Evolutionary conservation across 225 moss, liverwort and hornwort genomes (phyloP).

Genomic region (Ulota crispa): DNA sequence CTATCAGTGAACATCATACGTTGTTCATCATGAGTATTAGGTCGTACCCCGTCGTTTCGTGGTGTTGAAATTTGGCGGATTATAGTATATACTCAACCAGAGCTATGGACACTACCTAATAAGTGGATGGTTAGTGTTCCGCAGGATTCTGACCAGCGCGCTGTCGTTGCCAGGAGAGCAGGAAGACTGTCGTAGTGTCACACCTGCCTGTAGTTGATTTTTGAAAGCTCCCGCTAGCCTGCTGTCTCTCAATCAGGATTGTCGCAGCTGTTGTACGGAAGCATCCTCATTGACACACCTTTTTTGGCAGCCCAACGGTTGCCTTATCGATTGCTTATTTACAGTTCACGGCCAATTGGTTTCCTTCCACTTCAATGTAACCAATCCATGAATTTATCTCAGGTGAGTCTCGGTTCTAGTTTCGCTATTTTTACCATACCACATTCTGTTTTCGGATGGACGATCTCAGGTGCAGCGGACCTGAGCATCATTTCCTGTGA

Average conservation of each 20-base stretch:
- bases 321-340: conserved; percentile 8
- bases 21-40: not conserved
- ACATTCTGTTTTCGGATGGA: not conserved
- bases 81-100: conserved; percentile 1
- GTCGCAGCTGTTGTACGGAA: conserved; percentile 13
- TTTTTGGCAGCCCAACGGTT: not conserved
- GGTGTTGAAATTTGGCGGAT: not conserved
- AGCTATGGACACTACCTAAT: conserved; percentile 32
- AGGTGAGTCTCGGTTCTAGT: not conserved
- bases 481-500: not conserved
- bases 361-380: not conserved
- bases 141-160: conserved; percentile 61
- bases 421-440: not conserved
- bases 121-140: conserved; percentile 32
- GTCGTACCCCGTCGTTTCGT: conserved; percentile 1
- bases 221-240: not conserved
- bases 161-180: conserved; percentile 47
- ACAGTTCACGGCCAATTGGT: conserved; percentile 1
- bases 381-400: not conserved
- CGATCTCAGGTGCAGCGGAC: not conserved
- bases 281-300: conserved; percentile 7
- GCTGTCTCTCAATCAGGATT: conserved; percentile 12
- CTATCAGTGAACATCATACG: not conserved
- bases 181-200: conserved; percentile 36
- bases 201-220: not conserved